Evolutionary conservation across 805 yeast species (phyloP), one percentile per base, ranked within the genome.

Genomic region (Starmerella ratchasimensis): DNA sequence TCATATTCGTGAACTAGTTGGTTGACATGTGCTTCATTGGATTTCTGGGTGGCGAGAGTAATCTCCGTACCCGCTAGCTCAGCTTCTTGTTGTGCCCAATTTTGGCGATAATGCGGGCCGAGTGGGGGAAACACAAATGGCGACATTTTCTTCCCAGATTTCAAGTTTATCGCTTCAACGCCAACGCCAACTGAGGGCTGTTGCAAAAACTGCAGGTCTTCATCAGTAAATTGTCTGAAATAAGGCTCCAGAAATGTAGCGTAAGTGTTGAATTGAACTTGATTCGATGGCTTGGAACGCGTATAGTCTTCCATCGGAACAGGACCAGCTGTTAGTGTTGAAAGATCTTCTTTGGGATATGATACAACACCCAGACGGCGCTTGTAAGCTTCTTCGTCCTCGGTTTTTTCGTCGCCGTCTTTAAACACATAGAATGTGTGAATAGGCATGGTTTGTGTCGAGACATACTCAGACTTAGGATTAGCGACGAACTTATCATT

Each of bases 261-360:
- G 55, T 81, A 90, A 0, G 98, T 86, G 10, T 80, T 67, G 55
- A 80, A 84, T 53, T 84, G 95, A 14, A 88, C 90, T 61, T 90
- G 98, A 57, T 83, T 88, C 2, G 83, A 60, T 15, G 86, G 86
- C 52, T 86, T 88, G 11, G 76, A 72, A 44, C 74, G 73, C 4
- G 94, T 76, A 48, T 81, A 83, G 58, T 90, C 97, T 39, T 68
- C 69, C 55, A 80, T 75, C 9, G 98, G 98, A 19, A 84, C 76
- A 25, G 67, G 72, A 3, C 98, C 99, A 0, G 98, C 94, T 22
- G 90, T 63, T 44, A 79, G 58, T 38, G 74, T 78, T 46, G 72
- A 65, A 31, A 90, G 62, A 53, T 86, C 94, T 28, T 66, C 65
- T 23, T 75, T 71, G 0, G 98, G 98, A 55, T 74, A 90, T n/a